phyloP scores from a whole-genome alignment of 164 flowering plant genomes.

The Kingdonia uniflora region DNA sequence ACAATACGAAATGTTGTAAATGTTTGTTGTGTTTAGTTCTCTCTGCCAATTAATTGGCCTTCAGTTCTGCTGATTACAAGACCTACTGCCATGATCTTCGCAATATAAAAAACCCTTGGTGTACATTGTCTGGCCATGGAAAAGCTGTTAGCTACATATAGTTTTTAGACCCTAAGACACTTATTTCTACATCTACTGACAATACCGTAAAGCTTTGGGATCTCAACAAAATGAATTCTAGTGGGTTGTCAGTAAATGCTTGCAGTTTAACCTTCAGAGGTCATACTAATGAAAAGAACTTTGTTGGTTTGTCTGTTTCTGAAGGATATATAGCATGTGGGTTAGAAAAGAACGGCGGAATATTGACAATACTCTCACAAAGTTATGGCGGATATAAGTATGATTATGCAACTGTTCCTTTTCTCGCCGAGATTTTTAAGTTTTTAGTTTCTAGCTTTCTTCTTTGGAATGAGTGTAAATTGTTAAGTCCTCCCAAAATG shows the following conservation, averaged over 20 bases:
- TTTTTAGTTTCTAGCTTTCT: constrained; percentile 68
- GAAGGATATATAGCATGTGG: too few relatives aligned
- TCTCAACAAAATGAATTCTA: not conserved
- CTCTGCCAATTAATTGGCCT: not conserved
- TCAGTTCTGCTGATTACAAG: constrained; percentile 5
- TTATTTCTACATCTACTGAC: constrained; percentile 3
- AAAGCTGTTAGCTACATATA: not conserved
- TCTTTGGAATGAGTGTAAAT: constrained; percentile 63
- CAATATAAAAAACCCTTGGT: constrained; percentile 1
- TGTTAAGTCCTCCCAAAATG: constrained; percentile 59
- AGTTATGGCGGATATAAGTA: too few relatives aligned
- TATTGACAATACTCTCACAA: too few relatives aligned
- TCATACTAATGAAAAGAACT: constrained; percentile 33
- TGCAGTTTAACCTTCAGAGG: constrained; percentile 2
- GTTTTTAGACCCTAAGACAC: not conserved
- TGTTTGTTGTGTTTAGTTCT: constrained; percentile 4
- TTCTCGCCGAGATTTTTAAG: constrained; percentile 95
- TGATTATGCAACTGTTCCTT: too few relatives aligned
- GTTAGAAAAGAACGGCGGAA: too few relatives aligned
- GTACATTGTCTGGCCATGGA: constrained; percentile 1
- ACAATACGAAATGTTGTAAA: not conserved
- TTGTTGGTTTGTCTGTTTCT: constrained; percentile 83
- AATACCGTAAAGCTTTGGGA: constrained; percentile 2
- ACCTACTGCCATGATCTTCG: constrained; percentile 4
- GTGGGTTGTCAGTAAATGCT: not conserved